Evolutionary conservation across 1,139 yeast genomes (phyloP).

Genomic region (Zygoascus sp.): DNA sequence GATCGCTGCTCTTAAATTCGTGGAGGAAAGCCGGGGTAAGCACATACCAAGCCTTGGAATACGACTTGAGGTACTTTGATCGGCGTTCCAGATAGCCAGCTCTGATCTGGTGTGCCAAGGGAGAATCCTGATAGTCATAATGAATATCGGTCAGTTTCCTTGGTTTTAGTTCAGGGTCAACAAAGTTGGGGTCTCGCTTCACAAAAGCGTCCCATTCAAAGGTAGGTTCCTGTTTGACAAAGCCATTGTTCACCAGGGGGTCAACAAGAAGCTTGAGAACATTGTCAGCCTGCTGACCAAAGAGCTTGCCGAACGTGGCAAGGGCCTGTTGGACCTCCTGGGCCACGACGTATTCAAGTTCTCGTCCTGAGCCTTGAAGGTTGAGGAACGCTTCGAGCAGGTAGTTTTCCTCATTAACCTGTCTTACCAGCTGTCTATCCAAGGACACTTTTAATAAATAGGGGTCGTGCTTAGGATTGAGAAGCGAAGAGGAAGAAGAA

Average conservation of each 20-base stretch:
- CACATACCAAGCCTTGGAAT: constrained; percentile 87
- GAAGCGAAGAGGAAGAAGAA: constrained; percentile 32
- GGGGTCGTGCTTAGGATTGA: constrained; percentile 65
- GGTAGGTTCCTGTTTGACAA: constrained; percentile 69
- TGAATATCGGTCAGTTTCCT: constrained; percentile 59
- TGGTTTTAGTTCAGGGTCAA: constrained; percentile 67
- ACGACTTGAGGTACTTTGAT: constrained; percentile 84
- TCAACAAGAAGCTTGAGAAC: constrained; percentile 48
- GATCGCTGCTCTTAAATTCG: constrained; percentile 81
- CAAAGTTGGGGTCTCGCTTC: constrained; percentile 67
- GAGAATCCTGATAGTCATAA: constrained; percentile 66
- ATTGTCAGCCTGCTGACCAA: constrained; percentile 30
- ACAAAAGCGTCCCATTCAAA: constrained; percentile 90
- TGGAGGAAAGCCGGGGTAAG: constrained; percentile 84
- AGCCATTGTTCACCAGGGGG: constrained; percentile 59
- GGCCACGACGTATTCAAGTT: constrained; percentile 82
- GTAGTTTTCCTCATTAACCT: constrained; percentile 77
- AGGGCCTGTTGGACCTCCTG: constrained; percentile 80
- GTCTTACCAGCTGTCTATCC: constrained; percentile 73
- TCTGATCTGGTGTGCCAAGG: constrained; percentile 65
- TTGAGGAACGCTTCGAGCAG: constrained; percentile 84
- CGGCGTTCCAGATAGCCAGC: constrained; percentile 84
- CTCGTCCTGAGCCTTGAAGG: constrained; percentile 82
- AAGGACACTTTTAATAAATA: constrained; percentile 65
- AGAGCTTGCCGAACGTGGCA: constrained; percentile 57